Evolutionary conservation across 352 stramenopile species (phyloP).

Genomic region (Phytophthora pluvialis): DNA sequence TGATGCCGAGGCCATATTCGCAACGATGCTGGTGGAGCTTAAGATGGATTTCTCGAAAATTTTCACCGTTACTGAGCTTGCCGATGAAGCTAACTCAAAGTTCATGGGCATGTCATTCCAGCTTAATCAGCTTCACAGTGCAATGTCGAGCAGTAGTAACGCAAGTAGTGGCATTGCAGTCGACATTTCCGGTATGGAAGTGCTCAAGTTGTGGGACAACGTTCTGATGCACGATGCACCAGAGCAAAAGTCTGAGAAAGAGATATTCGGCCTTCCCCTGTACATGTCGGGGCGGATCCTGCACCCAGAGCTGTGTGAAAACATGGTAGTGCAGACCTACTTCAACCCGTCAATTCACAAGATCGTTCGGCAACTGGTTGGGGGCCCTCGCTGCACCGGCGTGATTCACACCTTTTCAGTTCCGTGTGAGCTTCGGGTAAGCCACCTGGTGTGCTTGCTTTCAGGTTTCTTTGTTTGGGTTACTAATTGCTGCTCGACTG

Average conservation of each 20-base stretch:
- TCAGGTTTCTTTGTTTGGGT: background rate
- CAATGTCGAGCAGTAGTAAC: background rate
- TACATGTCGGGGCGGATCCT: slow-evolving; percentile 87
- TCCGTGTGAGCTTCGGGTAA: slow-evolving; percentile 49
- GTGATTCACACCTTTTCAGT: slow-evolving; percentile 71
- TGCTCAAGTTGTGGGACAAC: slow-evolving; percentile 73
- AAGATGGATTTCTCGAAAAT: slow-evolving; percentile 89
- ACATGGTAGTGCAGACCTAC: slow-evolving; percentile 84
- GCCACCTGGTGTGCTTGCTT: slow-evolving; percentile 8
- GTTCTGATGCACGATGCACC: slow-evolving; percentile 65
- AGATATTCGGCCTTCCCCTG: slow-evolving; percentile 82
- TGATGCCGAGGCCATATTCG: slow-evolving; percentile 86
- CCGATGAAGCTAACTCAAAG: slow-evolving; percentile 88
- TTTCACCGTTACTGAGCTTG: slow-evolving; percentile 87
- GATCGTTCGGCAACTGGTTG: slow-evolving; percentile 82
- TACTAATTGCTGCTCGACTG: background rate
- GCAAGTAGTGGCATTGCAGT: slow-evolving; percentile 6
- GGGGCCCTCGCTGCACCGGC: slow-evolving; percentile 75
- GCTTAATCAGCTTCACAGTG: slow-evolving; percentile 38
- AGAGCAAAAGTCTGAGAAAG: slow-evolving; percentile 70
- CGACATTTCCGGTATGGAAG: slow-evolving; percentile 28
- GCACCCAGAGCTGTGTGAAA: slow-evolving; percentile 85
- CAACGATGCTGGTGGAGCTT: slow-evolving; percentile 86
- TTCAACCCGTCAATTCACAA: slow-evolving; percentile 89
- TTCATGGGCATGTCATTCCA: slow-evolving; percentile 85